phyloP scores from a whole-genome alignment of 2,329 filamentous ascomycete genomes.

The Aspergillus uvarum region DNA sequence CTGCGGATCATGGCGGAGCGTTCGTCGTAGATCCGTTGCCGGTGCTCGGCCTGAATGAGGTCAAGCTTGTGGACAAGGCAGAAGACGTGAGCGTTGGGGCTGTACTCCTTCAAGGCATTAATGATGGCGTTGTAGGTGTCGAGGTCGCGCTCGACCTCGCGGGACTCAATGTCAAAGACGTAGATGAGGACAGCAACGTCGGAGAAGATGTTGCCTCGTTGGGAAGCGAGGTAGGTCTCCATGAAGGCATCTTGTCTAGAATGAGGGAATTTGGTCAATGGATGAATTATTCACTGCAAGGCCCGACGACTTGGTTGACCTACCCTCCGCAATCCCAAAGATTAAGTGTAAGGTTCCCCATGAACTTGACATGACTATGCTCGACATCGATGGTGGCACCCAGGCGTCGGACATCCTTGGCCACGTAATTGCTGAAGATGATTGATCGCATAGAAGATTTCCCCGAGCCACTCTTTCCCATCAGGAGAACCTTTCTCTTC shows the following conservation, averaged over 20 bases:
- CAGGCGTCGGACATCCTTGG: constrained; percentile 86
- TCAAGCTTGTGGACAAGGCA: constrained; percentile 99
- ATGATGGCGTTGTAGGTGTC: constrained; percentile 91
- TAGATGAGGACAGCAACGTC: constrained; percentile 97
- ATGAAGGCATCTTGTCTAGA: constrained; percentile 92
- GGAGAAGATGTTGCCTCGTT: constrained; percentile 93
- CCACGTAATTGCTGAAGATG: constrained; percentile 98
- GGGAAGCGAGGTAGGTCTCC: constrained; percentile 95
- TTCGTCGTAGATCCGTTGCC: constrained; percentile 80
- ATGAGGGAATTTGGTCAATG: neutral
- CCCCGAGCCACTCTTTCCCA: constrained; percentile 95
- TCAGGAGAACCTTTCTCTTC: constrained; percentile 83
- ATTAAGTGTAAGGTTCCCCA: constrained; percentile 95
- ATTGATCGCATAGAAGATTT: constrained; percentile 99
- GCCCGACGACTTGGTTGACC: constrained; percentile 29
- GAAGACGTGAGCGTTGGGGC: constrained; percentile 78
- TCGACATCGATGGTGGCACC: constrained; percentile 98
- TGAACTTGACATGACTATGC: constrained; percentile 97
- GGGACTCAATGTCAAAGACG: constrained; percentile 97
- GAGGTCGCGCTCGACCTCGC: constrained; percentile 89
- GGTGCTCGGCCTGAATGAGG: constrained; percentile 76
- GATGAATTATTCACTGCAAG: neutral
- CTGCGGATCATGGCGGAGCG: constrained; percentile 73
- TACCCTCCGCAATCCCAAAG: constrained; percentile 96
- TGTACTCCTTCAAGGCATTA: constrained; percentile 82